phyloP scores from a whole-genome alignment of 140 eudicot genomes.

The Anethum foeniculum region DNA sequence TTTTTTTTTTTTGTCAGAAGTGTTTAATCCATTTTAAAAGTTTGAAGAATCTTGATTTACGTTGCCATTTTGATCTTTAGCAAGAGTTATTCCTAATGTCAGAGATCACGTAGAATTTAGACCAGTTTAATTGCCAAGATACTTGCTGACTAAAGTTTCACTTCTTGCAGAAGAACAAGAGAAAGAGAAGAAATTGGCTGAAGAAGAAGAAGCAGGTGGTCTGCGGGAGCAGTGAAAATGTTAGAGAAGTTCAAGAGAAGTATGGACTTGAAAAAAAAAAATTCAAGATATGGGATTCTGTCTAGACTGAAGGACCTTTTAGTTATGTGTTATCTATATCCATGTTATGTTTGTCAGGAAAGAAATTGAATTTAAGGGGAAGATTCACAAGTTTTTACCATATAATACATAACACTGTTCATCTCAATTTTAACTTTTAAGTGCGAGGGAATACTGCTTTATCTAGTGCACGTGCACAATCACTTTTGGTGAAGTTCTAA shows the following conservation, averaged over 20 bases:
- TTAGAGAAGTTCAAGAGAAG: not conserved
- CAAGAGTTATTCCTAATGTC: not conserved
- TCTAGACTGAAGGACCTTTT: not conserved
- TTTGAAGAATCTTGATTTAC: not conserved
- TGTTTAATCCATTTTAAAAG: not conserved
- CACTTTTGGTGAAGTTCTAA: not conserved
- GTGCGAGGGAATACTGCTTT: not conserved
- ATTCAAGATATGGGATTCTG: not conserved
- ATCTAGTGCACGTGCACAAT: not conserved
- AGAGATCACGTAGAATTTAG: not conserved
- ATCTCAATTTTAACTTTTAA: not conserved
- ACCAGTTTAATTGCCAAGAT: not conserved
- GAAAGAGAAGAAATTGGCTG: slow-evolving; percentile 41
- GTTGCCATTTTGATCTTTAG: not conserved
- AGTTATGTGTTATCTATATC: not conserved
- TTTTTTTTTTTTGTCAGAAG: no score
- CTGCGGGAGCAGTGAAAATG: not conserved
- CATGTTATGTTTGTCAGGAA: not conserved
- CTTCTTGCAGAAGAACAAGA: slow-evolving; percentile 43
- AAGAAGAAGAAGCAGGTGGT: slow-evolving; percentile 17
- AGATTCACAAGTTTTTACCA: not conserved
- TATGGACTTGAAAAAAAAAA: not conserved
- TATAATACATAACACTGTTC: not conserved
- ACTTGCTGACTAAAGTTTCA: not conserved
- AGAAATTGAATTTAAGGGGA: not conserved